Evolutionary conservation across 768 basidiomycete species (phyloP).

Genomic region (Stropharia rugosoannulata): DNA sequence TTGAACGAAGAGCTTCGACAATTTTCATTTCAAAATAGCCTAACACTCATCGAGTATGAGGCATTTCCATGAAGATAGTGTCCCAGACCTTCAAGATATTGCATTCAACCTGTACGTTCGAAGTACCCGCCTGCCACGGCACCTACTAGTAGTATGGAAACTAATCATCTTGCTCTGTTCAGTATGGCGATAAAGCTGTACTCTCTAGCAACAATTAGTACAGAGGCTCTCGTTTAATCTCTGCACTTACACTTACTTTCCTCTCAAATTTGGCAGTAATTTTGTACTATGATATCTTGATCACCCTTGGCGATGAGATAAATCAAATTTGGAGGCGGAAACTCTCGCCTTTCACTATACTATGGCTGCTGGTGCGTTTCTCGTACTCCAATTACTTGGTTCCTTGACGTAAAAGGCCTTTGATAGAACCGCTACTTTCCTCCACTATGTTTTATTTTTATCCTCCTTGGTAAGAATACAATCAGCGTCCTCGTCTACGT

Average conservation of each 20-base stretch:
- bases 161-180: not conserved
- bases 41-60: too few relatives aligned
- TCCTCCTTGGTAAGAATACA: not conserved
- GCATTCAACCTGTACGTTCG: not conserved
- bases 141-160: too few relatives aligned
- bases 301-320: not conserved
- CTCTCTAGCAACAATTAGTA: not conserved
- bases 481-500: not conserved
- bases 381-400: not conserved
- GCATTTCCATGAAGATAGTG: too few relatives aligned
- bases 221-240: too few relatives aligned
- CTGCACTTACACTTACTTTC: too few relatives aligned
- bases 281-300: not conserved
- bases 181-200: not conserved
- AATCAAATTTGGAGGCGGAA: not conserved
- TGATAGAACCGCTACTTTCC: not conserved
- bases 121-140: too few relatives aligned
- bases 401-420: not conserved
- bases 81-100: not conserved
- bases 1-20: too few relatives aligned
- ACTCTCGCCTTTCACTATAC: not conserved
- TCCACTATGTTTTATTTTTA: not conserved
- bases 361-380: not conserved
- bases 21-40: too few relatives aligned
- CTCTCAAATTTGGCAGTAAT: not conserved